Base-by-base conservation (phyloP, 768 basidiomycete genomes). In the Macrolepiota dolichaula region DNA sequence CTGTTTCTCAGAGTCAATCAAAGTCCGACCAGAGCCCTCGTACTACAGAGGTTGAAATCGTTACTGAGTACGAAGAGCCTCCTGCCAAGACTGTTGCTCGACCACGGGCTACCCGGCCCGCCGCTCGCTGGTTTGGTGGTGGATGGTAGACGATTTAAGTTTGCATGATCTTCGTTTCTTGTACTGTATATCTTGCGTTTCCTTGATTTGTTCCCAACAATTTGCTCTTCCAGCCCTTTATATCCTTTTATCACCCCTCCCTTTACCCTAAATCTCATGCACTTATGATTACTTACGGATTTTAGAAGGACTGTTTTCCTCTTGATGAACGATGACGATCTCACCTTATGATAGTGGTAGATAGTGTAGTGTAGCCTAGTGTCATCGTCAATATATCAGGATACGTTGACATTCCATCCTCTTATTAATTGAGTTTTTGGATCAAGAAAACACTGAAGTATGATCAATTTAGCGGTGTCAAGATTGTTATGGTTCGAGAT, bases 31-130 rank as follows among this genome's bases (percentile, higher is more conserved):
- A 80, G 4, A 85, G 85, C 69, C 90, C 89, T 17, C 84, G 84
- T 63, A 93, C 91, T 25, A 92, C 91, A 13, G 83, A 88, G 12
- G 77, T 92, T 25, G 88, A 85, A 64, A 78, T 88, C 44, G 68
- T 86, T 42, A 85, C 86, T 37, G 89, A 92, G 57, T 85, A 87
- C 44, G 81, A 82, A 50, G 79, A 51, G 25, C 38, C 36, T 22
- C 57, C 59, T n/a, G 46, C 49, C 6, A 61, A 53, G 57, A 77
- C 79, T 36, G 73, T 81, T 53, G 75, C 76, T 63, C 82, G 81
- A 49, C 59, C 59, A 35, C 59, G 73, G 73, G 42, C 79, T 78
- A 56, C 79, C 63, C 35, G 46, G 12, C 77, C 79, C 64, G 83
- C 83, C 57, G 73, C 81, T 40, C 73, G 83, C 37, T 87, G 86